These are phyloP conservation scores for Alternaria angustiovoidea DNA, from an alignment of 2,329 filamentous ascomycete species.

Conservation along the genomic window DNA sequence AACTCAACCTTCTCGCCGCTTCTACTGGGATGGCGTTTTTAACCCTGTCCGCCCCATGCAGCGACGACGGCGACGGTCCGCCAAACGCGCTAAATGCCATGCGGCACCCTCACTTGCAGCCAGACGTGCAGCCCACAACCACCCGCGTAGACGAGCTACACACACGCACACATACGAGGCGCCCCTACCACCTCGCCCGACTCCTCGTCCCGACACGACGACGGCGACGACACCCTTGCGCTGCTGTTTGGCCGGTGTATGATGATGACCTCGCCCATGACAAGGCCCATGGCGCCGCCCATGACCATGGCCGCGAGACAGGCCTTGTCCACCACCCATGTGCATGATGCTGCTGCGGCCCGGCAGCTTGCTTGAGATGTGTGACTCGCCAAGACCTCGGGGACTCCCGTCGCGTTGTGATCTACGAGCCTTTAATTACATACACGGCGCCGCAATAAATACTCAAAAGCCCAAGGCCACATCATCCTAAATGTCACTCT, in stretches of 20 bases:
- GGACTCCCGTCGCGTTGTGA: slow-evolving; percentile 34
- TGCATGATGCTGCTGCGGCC: slow-evolving; percentile 20
- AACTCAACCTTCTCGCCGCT: slow-evolving; percentile 40
- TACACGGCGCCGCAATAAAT: slow-evolving; percentile 11
- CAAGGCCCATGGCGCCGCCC: background rate
- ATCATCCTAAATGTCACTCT: background rate
- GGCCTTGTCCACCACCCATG: slow-evolving; percentile 22
- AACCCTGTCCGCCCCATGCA: slow-evolving; percentile 36
- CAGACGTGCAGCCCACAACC: slow-evolving; percentile 14
- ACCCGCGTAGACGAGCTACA: slow-evolving; percentile 1
- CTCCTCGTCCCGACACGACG: background rate
- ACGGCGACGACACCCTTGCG: too few species aligned
- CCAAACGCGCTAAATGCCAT: slow-evolving; percentile 31
- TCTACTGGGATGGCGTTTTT: slow-evolving; percentile 30
- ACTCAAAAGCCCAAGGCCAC: background rate
- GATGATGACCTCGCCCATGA: background rate
- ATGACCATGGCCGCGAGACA: slow-evolving; percentile 7
- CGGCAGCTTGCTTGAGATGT: slow-evolving; percentile 31
- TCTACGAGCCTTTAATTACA: slow-evolving; percentile 33
- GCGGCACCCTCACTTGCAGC: slow-evolving; percentile 20
- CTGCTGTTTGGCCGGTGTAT: background rate
- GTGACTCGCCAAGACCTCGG: slow-evolving; percentile 29
- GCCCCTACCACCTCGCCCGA: background rate
- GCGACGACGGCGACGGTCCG: slow-evolving; percentile 33
- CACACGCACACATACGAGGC: background rate